Conservation (phyloP, 2,329 filamentous ascomycete genomes). For the Plectosphaerella plurivora region DNA sequence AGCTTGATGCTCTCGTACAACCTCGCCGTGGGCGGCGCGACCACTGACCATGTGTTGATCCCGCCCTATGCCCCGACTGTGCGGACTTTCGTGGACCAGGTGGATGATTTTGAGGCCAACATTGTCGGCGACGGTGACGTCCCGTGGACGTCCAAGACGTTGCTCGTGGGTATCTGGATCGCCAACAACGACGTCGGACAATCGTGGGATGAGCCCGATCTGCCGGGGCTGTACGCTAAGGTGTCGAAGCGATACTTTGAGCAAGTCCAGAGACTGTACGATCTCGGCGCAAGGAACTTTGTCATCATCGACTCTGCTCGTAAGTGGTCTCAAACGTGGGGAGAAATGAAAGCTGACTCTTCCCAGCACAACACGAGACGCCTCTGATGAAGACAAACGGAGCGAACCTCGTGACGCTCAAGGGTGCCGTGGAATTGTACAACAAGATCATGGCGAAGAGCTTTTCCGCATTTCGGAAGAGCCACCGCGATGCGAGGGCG, state of each 20-base stretch:
- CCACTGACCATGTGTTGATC: conserved; percentile 46
- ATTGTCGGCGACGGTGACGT: conserved; percentile 29
- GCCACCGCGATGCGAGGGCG: conserved; percentile 35
- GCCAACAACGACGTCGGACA: conserved; percentile 54
- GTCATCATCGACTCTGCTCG: conserved; percentile 40
- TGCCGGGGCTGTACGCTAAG: conserved; percentile 27
- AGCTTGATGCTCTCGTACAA: conserved; percentile 46
- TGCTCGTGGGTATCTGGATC: conserved; percentile 44
- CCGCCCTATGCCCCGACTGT: conserved; percentile 43
- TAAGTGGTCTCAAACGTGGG: no score
- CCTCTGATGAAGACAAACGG: conserved; percentile 54
- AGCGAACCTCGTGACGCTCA: conserved; percentile 34
- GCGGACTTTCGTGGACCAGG: conserved; percentile 45
- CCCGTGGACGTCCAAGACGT: conserved; percentile 30
- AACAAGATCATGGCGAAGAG: conserved; percentile 38
- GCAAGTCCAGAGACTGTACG: conserved; percentile 41
- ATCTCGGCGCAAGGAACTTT: conserved; percentile 52
- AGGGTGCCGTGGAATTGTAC: conserved; percentile 24
- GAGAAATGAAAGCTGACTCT: no score
- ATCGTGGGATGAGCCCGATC: conserved; percentile 26
- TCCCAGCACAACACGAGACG: conserved; percentile 22
- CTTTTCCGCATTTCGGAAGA: conserved; percentile 22
- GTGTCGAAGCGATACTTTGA: conserved; percentile 38
- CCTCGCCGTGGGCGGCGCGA: conserved; percentile 50
- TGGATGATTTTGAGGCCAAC: conserved; percentile 18